Conservation (phyloP, 2,329 filamentous ascomycete species). For the Paracoccidioides brasiliensis region DNA sequence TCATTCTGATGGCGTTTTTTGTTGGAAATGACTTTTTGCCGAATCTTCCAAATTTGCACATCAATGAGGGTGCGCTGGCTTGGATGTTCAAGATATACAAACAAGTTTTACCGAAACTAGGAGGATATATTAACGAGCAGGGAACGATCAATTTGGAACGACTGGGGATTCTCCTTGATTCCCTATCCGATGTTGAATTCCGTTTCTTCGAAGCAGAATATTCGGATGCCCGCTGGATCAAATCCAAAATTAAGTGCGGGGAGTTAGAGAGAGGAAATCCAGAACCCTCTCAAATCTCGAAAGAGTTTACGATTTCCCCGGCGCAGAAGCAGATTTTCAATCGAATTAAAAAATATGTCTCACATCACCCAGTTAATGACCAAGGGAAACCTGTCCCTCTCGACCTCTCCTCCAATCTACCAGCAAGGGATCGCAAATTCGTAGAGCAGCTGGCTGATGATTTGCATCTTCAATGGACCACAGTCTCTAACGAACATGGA, state of each 20-base stretch:
- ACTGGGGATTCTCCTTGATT: conserved; percentile 62
- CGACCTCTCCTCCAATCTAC: conserved; percentile 59
- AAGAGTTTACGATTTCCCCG: conserved; percentile 61
- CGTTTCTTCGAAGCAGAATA: conserved; percentile 88
- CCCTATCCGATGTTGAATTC: conserved; percentile 77
- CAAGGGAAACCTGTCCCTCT: conserved; percentile 40
- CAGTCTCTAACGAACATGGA: conserved; percentile 49
- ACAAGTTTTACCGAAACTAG: conserved; percentile 67
- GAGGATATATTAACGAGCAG: conserved; percentile 92
- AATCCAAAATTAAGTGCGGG: conserved; percentile 63
- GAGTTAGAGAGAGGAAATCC: conserved; percentile 51
- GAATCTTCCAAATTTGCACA: conserved; percentile 89
- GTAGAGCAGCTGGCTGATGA: conserved; percentile 71
- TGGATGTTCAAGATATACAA: conserved; percentile 98
- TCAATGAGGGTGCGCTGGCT: conserved; percentile 92
- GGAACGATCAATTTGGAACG: conserved; percentile 82
- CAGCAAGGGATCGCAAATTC: conserved; percentile 82
- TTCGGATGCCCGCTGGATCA: conserved; percentile 81
- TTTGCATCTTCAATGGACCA: conserved; percentile 53
- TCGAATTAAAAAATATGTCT: conserved; percentile 69
- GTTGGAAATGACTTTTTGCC: conserved; percentile 98
- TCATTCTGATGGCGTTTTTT: conserved; percentile 99
- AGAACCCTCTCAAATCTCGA: conserved; percentile 42
- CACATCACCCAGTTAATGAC: conserved; percentile 47
- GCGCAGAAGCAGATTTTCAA: conserved; percentile 72